phyloP scores from a whole-genome alignment of 441 rosid species.

The Populus hybrid region DNA sequence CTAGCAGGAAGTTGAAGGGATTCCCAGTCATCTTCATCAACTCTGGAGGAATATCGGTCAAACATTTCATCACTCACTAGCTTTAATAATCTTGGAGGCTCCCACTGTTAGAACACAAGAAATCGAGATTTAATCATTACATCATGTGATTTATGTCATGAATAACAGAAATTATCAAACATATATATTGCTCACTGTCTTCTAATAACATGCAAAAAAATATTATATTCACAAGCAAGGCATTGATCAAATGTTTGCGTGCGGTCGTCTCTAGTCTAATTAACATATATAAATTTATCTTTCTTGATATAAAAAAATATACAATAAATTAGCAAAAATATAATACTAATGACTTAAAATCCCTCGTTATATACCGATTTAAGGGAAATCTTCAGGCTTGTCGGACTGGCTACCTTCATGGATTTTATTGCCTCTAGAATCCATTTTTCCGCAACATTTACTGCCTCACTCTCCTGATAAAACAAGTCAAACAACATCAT shows the following conservation, averaged over 20 bases:
- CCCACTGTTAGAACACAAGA: constrained; percentile 12
- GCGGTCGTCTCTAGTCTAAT: constrained; percentile 30
- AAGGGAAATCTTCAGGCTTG: constrained; percentile 33
- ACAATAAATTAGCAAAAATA: too few species aligned
- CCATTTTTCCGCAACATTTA: constrained; percentile 26
- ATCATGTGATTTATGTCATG: not conserved
- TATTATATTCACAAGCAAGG: constrained; percentile 23
- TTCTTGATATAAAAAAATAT: too few species aligned
- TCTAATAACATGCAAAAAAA: constrained; percentile 12
- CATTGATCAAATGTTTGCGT: constrained; percentile 21
- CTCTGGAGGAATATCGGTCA: not conserved
- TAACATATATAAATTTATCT: not conserved
- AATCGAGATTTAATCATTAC: not conserved
- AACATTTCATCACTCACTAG: constrained; percentile 12
- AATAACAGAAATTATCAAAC: not conserved
- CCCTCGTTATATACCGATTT: not conserved
- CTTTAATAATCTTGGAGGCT: constrained; percentile 8
- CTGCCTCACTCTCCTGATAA: constrained; percentile 18
- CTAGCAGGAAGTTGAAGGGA: constrained; percentile 5
- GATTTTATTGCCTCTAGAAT: constrained; percentile 27
- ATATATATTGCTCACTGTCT: constrained; percentile 11
- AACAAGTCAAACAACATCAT: not conserved
- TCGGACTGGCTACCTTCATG: constrained; percentile 34
- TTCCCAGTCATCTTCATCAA: constrained; percentile 14
- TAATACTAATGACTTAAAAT: not conserved